A percentile compares a stretch with the other conserved stretches of the same genome.
phyloP scores from a whole-genome alignment of 2,329 filamentous ascomycete genomes.

The Pyricularia grisea region DNA sequence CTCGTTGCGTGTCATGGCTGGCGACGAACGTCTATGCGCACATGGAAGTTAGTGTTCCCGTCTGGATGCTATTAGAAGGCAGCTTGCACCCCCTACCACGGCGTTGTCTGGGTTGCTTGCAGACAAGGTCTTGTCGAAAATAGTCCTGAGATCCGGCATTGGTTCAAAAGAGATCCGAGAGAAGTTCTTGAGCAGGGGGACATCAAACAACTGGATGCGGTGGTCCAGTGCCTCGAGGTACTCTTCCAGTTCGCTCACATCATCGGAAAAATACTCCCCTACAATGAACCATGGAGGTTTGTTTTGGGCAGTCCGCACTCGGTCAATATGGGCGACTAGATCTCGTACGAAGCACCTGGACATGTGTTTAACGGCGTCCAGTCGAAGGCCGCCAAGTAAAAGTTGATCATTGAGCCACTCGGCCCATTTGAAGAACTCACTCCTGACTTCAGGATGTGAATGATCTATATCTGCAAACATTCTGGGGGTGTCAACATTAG shows the following conservation, averaged over 20 bases:
- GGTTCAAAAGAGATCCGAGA: slow-evolving; percentile 41
- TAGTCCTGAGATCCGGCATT: slow-evolving; percentile 46
- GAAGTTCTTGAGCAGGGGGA: slow-evolving; percentile 57
- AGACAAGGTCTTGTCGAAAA: slow-evolving; percentile 50
- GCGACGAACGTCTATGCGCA: neutral
- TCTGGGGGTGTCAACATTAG: slow-evolving; percentile 7
- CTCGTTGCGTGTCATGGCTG: slow-evolving; percentile 16
- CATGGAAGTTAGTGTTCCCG: no score
- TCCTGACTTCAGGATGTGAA: slow-evolving; percentile 19
- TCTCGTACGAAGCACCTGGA: slow-evolving; percentile 21
- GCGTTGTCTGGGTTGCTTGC: slow-evolving; percentile 41
- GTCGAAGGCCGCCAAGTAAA: slow-evolving; percentile 20
- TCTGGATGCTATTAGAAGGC: no score
- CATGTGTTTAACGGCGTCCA: slow-evolving; percentile 27
- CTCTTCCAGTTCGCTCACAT: slow-evolving; percentile 35
- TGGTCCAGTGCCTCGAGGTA: slow-evolving; percentile 50
- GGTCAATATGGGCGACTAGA: slow-evolving; percentile 16
- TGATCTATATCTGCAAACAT: slow-evolving; percentile 27
- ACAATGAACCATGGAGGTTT: slow-evolving; percentile 46
- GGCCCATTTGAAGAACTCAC: slow-evolving; percentile 21
- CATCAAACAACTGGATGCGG: slow-evolving; percentile 52
- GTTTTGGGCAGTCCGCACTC: slow-evolving; percentile 25
- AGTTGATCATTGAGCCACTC: slow-evolving; percentile 20
- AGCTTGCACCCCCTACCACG: slow-evolving; percentile 35
- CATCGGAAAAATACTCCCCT: slow-evolving; percentile 43